A percentile compares a stretch with the other conserved stretches of the same genome.
These are phyloP conservation scores for Stentor roeselii DNA, from an alignment of 73 alveolate genomes.

Conservation along the genomic window DNA sequence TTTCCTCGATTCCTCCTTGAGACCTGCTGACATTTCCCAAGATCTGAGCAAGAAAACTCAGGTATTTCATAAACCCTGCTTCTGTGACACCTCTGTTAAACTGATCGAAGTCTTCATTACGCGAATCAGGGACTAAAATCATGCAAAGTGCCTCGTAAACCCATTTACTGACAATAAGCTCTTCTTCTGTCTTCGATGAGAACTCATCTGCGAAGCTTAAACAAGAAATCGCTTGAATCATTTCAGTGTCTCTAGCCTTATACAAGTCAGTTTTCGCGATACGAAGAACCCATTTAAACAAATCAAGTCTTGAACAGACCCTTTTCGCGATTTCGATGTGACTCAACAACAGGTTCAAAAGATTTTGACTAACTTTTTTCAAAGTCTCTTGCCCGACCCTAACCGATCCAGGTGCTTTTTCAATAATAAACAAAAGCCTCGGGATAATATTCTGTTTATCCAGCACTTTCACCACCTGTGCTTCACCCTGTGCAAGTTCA, in stretches of 20 bases:
- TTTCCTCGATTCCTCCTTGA: constrained; percentile 10
- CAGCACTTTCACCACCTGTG: background rate
- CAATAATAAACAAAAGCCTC: constrained; percentile 3
- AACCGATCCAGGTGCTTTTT: background rate
- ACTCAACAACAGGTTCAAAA: background rate
- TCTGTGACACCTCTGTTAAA: background rate
- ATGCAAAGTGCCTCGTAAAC: background rate
- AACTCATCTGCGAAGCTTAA: constrained; percentile 2
- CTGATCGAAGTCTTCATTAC: background rate
- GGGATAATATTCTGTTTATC: background rate
- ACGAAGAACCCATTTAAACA: background rate
- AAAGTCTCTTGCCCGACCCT: background rate
- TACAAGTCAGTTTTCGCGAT: background rate
- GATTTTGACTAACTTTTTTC: background rate
- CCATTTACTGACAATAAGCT: background rate
- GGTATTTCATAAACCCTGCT: background rate
- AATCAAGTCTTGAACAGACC: background rate
- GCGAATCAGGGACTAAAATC: constrained; percentile 6
- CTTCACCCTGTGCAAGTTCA: background rate
- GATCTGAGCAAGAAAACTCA: background rate
- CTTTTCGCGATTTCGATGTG: background rate
- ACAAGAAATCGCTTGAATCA: background rate
- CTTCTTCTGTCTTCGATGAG: background rate
- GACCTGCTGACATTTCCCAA: background rate
- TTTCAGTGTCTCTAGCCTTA: background rate